Conservation (phyloP, 495 filamentous ascomycete genomes). For the Extremus antarcticus region DNA sequence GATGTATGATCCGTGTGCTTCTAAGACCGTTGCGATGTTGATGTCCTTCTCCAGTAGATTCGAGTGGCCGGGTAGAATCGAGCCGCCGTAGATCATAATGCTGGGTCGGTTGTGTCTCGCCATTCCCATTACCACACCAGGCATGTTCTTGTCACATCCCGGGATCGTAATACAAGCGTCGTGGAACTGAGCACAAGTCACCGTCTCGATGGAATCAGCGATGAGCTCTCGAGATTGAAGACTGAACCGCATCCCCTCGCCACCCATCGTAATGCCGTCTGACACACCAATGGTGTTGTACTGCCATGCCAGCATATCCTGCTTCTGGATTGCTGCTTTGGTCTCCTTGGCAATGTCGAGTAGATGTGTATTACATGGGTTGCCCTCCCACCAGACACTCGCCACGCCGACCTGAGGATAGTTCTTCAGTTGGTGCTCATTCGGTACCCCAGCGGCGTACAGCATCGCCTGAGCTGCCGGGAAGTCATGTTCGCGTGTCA, state of each 20-base stretch:
- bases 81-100: constrained; percentile 79
- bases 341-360: constrained; percentile 82
- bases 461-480: constrained; percentile 96
- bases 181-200: constrained; percentile 65
- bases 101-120: constrained; percentile 86
- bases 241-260: constrained; percentile 93
- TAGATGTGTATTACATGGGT: constrained; percentile 70
- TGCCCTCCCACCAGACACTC: constrained; percentile 97
- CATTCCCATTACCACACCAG: constrained; percentile 71
- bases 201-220: constrained; percentile 87
- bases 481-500: constrained; percentile 79
- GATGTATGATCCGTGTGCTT: constrained; percentile 76
- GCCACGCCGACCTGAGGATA: constrained; percentile 83
- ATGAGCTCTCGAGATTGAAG: constrained; percentile 94
- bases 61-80: constrained; percentile 78
- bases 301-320: constrained; percentile 83
- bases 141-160: constrained; percentile 99
- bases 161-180: constrained; percentile 93
- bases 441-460: constrained; percentile 82
- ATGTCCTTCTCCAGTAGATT: constrained; percentile 65
- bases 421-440: constrained; percentile 75
- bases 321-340: constrained; percentile 68
- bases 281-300: constrained; percentile 93
- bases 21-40: constrained; percentile 86
- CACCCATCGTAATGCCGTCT: constrained; percentile 94